phyloP scores from a whole-genome alignment of 176 grass and related monocot species.

The Microstegium vimineum region DNA sequence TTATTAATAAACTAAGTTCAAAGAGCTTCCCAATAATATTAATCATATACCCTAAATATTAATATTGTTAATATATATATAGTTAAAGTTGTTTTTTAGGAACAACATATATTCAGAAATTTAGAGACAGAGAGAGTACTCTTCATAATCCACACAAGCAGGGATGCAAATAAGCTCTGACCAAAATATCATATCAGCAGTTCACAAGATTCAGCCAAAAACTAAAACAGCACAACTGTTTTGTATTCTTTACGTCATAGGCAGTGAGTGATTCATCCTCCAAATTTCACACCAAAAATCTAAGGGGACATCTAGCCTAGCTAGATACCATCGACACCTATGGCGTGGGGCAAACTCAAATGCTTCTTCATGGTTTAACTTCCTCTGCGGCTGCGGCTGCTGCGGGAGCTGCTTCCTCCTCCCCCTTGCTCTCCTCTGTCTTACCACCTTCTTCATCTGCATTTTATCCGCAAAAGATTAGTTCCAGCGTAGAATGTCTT shows the following conservation, averaged over 20 bases:
- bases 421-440: slow-evolving; percentile 7
- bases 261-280: slow-evolving; percentile 16
- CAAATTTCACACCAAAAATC: slow-evolving; percentile 28
- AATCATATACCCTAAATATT: too few species aligned
- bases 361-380: slow-evolving; percentile 29
- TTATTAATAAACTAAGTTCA: too few species aligned
- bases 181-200: background rate
- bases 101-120: too few species aligned
- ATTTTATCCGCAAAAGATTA: background rate
- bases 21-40: too few species aligned
- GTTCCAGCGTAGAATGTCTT: background rate
- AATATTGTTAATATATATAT: too few species aligned
- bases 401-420: slow-evolving; percentile 22
- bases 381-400: background rate
- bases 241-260: background rate
- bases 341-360: background rate
- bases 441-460: slow-evolving; percentile 8
- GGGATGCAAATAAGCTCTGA: background rate
- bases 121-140: too few species aligned
- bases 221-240: slow-evolving; percentile 12
- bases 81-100: too few species aligned
- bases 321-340: background rate
- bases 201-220: slow-evolving; percentile 12
- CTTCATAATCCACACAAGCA: too few species aligned
- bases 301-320: background rate